Base-by-base conservation (phyloP, 2,329 filamentous ascomycete genomes). In the Botrytis hyacinthi region DNA sequence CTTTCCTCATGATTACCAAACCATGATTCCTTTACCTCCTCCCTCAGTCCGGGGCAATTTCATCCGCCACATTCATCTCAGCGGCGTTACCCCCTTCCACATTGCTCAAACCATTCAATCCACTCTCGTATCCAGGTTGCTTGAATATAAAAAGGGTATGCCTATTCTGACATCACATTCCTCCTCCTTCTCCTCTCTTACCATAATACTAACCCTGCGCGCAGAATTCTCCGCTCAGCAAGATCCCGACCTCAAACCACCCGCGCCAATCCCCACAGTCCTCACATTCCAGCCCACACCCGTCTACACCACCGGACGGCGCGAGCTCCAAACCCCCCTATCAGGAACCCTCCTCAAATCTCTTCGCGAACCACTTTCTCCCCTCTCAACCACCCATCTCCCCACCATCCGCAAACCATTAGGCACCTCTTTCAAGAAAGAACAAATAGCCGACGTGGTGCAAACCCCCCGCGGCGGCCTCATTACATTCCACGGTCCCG, bases 401-500 rank as follows among this genome's bases (percentile, higher is more conserved):
- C 65, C 48, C 1, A 57, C 48, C 46, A 68, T 68, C 9, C 65
- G 46, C 48, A 7, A 29, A 4, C 35, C 65, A 16, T 32, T 42
- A n/a, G 18, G 35, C 46, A 32, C 10, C 37, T 44, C 35, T 29
- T 2, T 10, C 37, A 44, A 51, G 5, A 26, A 57, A 7, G 35
- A 42, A 14, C 66, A 69, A 16, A 57, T 4, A 35, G 77, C 80
- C 5, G 74, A 78, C 2, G 69, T 81, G 73, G 81, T 85, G 5
- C 81, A 82, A 14, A 80, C 84, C 20, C 81, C 83, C n/a, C 90
- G 96, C 72, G 96, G 96, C 75, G 96, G 96, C 0, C 90, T 97
- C 77, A 95, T 93, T 0, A 98, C 96, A 4, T 98, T 97, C 84
- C 96, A 99, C 81, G 96, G 95, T 0, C 96, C 95, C 0, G 95